These are phyloP conservation scores for Cymodocea nodosa DNA, from an alignment of 116 monocot genomes.

Conservation along the genomic window DNA sequence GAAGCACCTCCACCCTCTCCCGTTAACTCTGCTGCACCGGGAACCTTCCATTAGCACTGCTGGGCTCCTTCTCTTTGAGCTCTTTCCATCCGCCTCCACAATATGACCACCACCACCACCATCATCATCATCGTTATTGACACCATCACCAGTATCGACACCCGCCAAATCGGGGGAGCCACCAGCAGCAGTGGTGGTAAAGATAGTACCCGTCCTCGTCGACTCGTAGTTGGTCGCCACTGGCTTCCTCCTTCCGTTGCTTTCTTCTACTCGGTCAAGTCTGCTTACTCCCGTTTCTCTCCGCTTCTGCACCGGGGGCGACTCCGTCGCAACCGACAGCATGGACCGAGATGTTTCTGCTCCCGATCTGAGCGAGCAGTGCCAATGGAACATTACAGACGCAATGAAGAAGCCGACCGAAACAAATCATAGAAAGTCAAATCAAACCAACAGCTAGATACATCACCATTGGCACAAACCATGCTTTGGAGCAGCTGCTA, in stretches of 20 bases:
- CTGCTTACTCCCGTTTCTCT: not conserved
- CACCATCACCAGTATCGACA: not conserved
- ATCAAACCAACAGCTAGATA: too few relatives aligned
- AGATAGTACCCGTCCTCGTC: not conserved
- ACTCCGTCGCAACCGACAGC: not conserved
- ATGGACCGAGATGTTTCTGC: not conserved
- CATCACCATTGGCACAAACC: too few relatives aligned
- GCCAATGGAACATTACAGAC: not conserved
- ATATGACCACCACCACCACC: not conserved
- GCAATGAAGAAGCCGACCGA: not conserved
- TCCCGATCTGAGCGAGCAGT: conserved; percentile 1
- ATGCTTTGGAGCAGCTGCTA: too few relatives aligned
- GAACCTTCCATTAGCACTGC: conserved; percentile 49
- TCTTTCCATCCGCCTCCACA: not conserved
- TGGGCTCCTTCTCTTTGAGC: conserved; percentile 9
- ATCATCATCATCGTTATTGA: not conserved
- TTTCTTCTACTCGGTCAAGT: not conserved
- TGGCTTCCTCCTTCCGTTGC: not conserved
- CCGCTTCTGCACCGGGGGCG: conserved; percentile 1
- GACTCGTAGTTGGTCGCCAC: not conserved
- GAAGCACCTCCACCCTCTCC: conserved; percentile 77
- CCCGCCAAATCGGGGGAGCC: too few relatives aligned
- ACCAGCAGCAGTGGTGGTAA: too few relatives aligned
- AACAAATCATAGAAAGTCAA: too few relatives aligned
- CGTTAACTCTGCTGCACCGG: conserved; percentile 80